Percentiles rank a stretch among this genome's conserved stretches.
phyloP scores from a whole-genome alignment of 2,329 filamentous ascomycete genomes.

The Monilinia aucupariae region DNA sequence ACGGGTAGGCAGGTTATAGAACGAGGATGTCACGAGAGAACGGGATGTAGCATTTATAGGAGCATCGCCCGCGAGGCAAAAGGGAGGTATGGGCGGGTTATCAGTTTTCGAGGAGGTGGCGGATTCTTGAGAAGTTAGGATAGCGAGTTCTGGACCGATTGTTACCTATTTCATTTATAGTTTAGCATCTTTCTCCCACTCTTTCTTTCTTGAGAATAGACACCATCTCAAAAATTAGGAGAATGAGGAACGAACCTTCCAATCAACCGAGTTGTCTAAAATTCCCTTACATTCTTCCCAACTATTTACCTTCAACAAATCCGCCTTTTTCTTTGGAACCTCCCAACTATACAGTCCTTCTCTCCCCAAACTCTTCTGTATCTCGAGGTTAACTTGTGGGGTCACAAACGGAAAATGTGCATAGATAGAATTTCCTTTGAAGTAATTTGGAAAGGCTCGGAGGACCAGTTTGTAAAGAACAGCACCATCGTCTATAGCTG shows the following conservation, averaged over 20 bases:
- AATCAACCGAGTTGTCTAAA: conserved; percentile 24
- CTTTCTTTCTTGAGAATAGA: neutral
- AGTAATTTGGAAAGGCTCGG: conserved; percentile 71
- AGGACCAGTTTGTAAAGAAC: conserved; percentile 79
- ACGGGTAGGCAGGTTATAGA: neutral
- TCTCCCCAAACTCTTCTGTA: conserved; percentile 54
- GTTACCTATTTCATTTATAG: neutral
- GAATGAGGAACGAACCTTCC: neutral
- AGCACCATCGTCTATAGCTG: conserved; percentile 66
- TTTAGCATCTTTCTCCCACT: neutral
- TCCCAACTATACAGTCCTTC: conserved; percentile 27
- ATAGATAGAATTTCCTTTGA: conserved; percentile 69
- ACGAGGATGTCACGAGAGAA: conserved; percentile 9
- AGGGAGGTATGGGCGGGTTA: neutral
- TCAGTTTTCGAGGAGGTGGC: neutral
- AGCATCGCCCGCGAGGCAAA: conserved; percentile 9
- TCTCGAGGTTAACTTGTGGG: conserved; percentile 64
- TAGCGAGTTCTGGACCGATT: neutral
- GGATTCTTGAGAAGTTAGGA: neutral
- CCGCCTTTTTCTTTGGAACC: conserved; percentile 24
- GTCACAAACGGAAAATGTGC: conserved; percentile 58
- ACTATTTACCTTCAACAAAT: neutral
- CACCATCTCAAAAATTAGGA: neutral
- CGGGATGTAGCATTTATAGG: neutral
- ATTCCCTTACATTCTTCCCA: conserved; percentile 1